Conservation (phyloP, 495 filamentous ascomycete genomes). For the Peziza echinospora region DNA sequence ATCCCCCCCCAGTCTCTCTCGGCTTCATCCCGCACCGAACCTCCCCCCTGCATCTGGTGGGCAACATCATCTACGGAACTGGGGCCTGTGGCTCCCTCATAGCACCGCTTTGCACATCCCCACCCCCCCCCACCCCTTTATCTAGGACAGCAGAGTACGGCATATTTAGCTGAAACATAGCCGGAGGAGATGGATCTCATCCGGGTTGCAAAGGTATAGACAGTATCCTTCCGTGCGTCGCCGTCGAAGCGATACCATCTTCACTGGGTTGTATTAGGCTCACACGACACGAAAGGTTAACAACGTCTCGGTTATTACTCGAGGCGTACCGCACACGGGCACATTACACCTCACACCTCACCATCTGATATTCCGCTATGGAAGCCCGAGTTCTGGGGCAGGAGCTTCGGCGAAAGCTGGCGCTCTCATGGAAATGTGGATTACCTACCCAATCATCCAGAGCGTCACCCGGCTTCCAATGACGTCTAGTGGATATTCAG, state of each 20-base stretch:
- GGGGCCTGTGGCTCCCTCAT: no score
- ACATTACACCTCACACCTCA: conserved; percentile 43
- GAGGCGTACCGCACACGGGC: conserved; percentile 37
- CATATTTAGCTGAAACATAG: no score
- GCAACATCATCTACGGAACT: no score
- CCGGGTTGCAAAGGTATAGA: neutral
- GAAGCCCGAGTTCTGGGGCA: neutral
- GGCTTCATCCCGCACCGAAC: no score
- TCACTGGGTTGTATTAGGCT: no score
- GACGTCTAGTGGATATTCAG: conserved; percentile 48
- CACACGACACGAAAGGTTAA: conserved; percentile 33
- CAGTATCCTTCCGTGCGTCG: no score
- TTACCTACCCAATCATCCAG: conserved; percentile 79
- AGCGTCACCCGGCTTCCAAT: conserved; percentile 48
- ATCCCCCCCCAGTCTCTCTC: no score
- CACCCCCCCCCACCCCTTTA: no score
- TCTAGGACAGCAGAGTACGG: no score
- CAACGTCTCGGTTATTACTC: conserved; percentile 40
- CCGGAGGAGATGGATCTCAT: neutral
- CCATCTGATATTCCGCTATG: conserved; percentile 40
- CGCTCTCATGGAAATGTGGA: conserved; percentile 57
- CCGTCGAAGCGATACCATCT: no score
- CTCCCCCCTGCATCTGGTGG: no score
- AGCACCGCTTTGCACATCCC: no score
- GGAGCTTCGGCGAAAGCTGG: neutral